Percentiles rank a stretch among this genome's conserved stretches.
phyloP scores from a whole-genome alignment of 78 protist species.

The Pigoraptor vietnamica region DNA sequence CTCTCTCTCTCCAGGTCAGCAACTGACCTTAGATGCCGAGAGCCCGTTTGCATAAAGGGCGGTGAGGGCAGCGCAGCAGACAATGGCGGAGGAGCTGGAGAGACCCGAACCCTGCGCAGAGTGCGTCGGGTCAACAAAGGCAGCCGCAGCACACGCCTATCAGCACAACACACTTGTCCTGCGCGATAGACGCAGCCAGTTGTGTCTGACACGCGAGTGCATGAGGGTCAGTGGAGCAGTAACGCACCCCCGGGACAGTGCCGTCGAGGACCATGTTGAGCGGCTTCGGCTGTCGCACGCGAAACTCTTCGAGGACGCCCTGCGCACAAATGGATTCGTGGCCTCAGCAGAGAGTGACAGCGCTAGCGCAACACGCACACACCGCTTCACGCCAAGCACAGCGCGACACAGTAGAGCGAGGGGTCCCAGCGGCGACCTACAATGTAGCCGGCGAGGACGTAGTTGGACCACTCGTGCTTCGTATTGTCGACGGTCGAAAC shows the following conservation, averaged over 20 bases:
- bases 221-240: no score
- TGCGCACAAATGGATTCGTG: background rate
- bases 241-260: background rate
- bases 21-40: background rate
- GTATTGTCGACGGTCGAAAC: background rate
- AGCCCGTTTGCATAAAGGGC: background rate
- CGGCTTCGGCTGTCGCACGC: background rate
- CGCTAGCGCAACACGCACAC: no score
- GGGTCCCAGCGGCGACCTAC: background rate
- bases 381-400: no score
- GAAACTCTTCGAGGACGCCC: background rate
- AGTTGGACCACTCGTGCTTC: constrained; percentile 6
- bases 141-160: background rate
- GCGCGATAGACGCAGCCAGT: no score
- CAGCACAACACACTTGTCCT: no score
- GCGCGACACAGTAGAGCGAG: background rate
- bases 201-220: no score
- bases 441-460: background rate
- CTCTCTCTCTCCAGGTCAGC: background rate
- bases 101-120: constrained; percentile 17
- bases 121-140: background rate
- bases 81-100: constrained; percentile 8
- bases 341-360: background rate
- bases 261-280: background rate
- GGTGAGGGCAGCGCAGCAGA: background rate